Evolutionary conservation across 768 basidiomycete genomes (phyloP), one percentile per base, ranked within the genome.

Genomic region (Mycena vulgaris): DNA sequence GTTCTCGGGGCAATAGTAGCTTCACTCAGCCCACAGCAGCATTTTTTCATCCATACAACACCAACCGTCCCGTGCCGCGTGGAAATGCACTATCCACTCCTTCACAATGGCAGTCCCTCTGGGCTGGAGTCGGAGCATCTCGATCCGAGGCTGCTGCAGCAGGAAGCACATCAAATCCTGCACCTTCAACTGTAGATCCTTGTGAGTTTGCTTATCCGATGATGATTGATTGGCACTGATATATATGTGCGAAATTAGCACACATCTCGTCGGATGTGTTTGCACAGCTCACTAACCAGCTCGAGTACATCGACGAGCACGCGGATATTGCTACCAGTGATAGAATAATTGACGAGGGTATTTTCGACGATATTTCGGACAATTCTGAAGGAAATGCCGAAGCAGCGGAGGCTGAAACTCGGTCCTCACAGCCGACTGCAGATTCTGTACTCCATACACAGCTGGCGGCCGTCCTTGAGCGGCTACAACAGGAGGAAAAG

Each of bases 231-330:
- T 42, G 17, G 40, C 21, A 42, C 40, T 42, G 40, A 42, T 42
- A 14, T 42, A 17, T 42, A 42, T 42, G 40, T 35, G 33, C 40
- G 17, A 42, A 42, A 42, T 17, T 42, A 42, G 40, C 21, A 47
- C 45, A 47, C 8, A n/a, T 47, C 45, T 47, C 45, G n/a, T 9
- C 8, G 19, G n/a, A 23, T 47, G 45, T n/a, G 17, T n/a, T 47
- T 23, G n/a, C 45, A 47, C 51, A 17, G 53, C 53, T 56, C 53
- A 56, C 31, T 37, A 28, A 56, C 17, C 16, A 56, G 31, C 53
- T 56, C 21, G 19, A 19, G 3, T 56, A 8, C n/a, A 37, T 56
- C 27, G 53, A 56, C n/a, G 53, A 56, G 35, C 35, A 35, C 33
- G 53, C 53, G 19, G 53, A 56, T 19, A 37, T 37, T 23, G 31